Base-by-base conservation (phyloP, 2,329 filamentous ascomycete species). In the Alternaria ventricosa region DNA sequence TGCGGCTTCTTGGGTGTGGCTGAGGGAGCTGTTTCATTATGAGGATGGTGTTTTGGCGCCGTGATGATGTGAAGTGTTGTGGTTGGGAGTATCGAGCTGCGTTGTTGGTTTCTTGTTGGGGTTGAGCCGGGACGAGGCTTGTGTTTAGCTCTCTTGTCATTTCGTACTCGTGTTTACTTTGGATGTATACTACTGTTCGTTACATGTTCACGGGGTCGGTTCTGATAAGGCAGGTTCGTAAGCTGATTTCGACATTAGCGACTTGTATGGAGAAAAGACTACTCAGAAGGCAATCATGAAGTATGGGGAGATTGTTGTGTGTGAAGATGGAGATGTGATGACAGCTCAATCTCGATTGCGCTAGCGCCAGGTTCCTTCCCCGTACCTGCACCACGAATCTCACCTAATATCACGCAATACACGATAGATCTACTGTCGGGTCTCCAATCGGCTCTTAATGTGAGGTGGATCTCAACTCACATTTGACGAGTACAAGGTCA, bases 401-500 rank as follows among this genome's bases (percentile, higher is more conserved):
- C 9, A 23, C 28, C 28, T 13, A 12, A 36, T 27, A 20, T 6
- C 28, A 53, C 30, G 13, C 49, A 9, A 41, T 18, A 15, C 5
- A 18, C 23, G 20, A 22, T 53, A 53, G 30, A 13, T 18, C 28
- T 5, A 8, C 2, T 8, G 15, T 23, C 30, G 20, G 13, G 2
- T 53, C 20, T 53, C 49, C 20, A 23, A 22, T 41, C 49, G 28
- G 49, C 28, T 53, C 4, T 8, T 6, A 25, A 2, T 25, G 13
- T 6, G 8, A 53, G 49, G 18, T 53, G 13, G 20, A 33, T 20
- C 13, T 51, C 18, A 41, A 36, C 5, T 1, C 3, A 1, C 9
- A 41, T 57, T 33, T 11, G 27, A 53, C 45, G n/a, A 36, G 11
- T 27, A 25, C 20, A 49, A 43, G 66, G 50, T 66, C 47, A 53